These are phyloP conservation scores for Termitomyces sp. DNA, from an alignment of 768 basidiomycete species.

Conservation along the genomic window DNA sequence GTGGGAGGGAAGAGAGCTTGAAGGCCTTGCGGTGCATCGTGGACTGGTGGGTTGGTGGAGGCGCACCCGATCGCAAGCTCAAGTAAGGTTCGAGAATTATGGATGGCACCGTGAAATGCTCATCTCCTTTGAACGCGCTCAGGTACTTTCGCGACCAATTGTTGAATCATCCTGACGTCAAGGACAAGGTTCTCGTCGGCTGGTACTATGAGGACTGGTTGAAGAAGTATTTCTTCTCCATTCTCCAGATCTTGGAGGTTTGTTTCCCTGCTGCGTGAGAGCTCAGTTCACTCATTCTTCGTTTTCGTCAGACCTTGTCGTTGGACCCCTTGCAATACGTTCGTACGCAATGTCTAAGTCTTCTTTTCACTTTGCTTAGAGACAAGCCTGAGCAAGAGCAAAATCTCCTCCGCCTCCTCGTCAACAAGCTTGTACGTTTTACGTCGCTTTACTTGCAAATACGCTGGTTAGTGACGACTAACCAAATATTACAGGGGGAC, in stretches of 20 bases:
- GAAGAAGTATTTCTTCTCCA: conserved; percentile 92
- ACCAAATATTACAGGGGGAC: conserved; percentile 82
- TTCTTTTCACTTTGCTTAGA: conserved; percentile 74
- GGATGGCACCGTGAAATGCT: neutral
- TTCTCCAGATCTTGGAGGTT: conserved; percentile 86
- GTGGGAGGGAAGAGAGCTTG: conserved; percentile 87
- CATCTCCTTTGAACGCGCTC: neutral
- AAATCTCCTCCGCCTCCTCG: conserved; percentile 85
- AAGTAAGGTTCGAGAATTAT: conserved; percentile 43
- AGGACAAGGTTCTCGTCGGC: conserved; percentile 66
- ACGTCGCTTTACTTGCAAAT: neutral
- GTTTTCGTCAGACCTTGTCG: conserved; percentile 54
- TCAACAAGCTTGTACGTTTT: conserved; percentile 81
- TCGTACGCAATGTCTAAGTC: conserved; percentile 73
- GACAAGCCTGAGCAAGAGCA: conserved; percentile 97
- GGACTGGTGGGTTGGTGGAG: conserved; percentile 98
- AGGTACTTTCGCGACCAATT: conserved; percentile 94
- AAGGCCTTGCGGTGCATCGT: conserved; percentile 88
- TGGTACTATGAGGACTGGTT: conserved; percentile 98
- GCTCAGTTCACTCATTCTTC: neutral
- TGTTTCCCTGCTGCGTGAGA: neutral
- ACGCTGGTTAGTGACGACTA: neutral
- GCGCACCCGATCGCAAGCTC: conserved; percentile 82
- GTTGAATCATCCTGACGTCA: conserved; percentile 51
- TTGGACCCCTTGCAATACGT: conserved; percentile 86